A percentile compares a stretch with the other conserved stretches of the same genome.
Conservation (phyloP, 169 alveolate species). For the Pseudocohnilembus persalinus region DNA sequence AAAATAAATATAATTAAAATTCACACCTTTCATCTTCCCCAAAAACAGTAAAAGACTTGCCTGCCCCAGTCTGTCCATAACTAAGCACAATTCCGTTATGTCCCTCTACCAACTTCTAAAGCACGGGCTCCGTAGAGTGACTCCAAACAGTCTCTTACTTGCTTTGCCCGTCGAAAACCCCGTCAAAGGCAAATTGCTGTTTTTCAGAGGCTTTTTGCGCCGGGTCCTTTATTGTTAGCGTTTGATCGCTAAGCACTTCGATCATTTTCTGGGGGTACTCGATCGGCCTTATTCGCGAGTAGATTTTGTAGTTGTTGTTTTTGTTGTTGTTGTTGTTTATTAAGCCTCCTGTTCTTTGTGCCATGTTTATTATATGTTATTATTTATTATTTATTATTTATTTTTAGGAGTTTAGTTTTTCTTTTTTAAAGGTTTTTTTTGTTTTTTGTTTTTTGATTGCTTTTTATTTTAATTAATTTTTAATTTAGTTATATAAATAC, state of each 20-base stretch:
- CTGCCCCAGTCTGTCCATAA: constrained; percentile 51
- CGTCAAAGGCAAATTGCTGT: constrained; percentile 17
- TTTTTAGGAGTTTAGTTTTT: too few relatives aligned
- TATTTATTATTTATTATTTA: too few relatives aligned
- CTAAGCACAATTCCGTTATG: constrained; percentile 38
- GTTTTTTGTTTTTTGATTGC: too few relatives aligned
- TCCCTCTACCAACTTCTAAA: constrained; percentile 42
- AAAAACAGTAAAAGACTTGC: constrained; percentile 41
- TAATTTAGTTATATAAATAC: too few relatives aligned
- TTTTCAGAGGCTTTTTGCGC: constrained; percentile 32
- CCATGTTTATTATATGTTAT: too few relatives aligned
- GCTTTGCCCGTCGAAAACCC: constrained; percentile 8
- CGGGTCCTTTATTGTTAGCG: constrained; percentile 30
- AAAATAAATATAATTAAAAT: too few relatives aligned
- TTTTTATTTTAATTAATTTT: too few relatives aligned
- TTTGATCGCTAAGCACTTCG: constrained; percentile 20
- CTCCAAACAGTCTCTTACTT: constrained; percentile 13
- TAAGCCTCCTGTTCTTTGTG: constrained; percentile 22
- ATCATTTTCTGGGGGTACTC: constrained; percentile 39
- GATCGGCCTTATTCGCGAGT: constrained; percentile 35
- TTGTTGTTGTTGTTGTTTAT: constrained; percentile 27
- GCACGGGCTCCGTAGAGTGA: constrained; percentile 27
- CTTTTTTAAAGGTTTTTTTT: too few relatives aligned
- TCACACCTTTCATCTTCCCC: constrained; percentile 27
- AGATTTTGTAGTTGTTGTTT: constrained; percentile 32